A percentile compares a stretch with the other conserved stretches of the same genome.
Evolutionary conservation across 371 early-diverging fungal genomes (phyloP).

Genomic region (Mortierella sp.): DNA sequence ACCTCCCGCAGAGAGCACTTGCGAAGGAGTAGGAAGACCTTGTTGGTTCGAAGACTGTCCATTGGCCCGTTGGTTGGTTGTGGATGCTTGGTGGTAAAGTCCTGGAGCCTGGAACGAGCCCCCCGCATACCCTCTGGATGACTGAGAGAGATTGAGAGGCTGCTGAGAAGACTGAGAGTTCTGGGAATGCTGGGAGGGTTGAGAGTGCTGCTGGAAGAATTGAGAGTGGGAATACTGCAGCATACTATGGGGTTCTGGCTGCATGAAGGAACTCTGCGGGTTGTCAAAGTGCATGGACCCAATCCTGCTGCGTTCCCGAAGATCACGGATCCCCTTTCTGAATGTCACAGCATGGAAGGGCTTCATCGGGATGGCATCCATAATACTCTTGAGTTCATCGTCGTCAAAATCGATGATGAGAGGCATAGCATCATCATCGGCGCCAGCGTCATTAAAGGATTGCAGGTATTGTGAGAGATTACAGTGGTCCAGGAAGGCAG

Average conservation of each 20-base stretch:
- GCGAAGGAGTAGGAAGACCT: slow-evolving; percentile 35
- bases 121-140: slow-evolving; percentile 17
- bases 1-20: slow-evolving; percentile 27
- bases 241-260: slow-evolving; percentile 51
- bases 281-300: slow-evolving; percentile 58
- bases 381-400: slow-evolving; percentile 62
- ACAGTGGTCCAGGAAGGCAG: slow-evolving; percentile 58
- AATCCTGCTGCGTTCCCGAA: slow-evolving; percentile 50
- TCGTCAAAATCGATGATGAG: slow-evolving; percentile 66
- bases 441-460: slow-evolving; percentile 64
- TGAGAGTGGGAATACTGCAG: slow-evolving; percentile 51
- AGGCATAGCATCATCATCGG: slow-evolving; percentile 62
- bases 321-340: slow-evolving; percentile 60
- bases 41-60: slow-evolving; percentile 16
- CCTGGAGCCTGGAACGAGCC: slow-evolving; percentile 28
- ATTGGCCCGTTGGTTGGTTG: slow-evolving; percentile 18
- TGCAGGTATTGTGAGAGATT: slow-evolving; percentile 64
- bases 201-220: slow-evolving; percentile 55
- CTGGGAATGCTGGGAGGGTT: slow-evolving; percentile 42
- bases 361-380: slow-evolving; percentile 61
- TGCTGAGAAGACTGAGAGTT: slow-evolving; percentile 42
- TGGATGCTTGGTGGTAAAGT: slow-evolving; percentile 35
- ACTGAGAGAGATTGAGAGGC: slow-evolving; percentile 27
- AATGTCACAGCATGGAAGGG: slow-evolving; percentile 67
- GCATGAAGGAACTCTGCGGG: slow-evolving; percentile 54